Evolutionary conservation across 2,329 filamentous ascomycete genomes (phyloP), one percentile per base, ranked within the genome.

Genomic region (Waltergamsia citrina): DNA sequence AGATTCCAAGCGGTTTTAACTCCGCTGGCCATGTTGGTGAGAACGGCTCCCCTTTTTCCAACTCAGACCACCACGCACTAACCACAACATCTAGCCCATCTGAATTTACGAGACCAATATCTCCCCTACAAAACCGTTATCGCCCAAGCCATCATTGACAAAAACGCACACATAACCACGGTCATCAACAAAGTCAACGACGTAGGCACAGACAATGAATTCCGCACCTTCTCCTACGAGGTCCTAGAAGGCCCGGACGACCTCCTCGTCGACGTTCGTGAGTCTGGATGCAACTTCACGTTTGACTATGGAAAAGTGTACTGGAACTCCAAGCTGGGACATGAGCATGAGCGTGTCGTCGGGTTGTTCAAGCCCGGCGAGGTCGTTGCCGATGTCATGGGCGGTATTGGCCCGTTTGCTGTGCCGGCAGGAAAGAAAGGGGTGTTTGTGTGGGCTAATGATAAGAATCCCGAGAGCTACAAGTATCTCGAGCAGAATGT

Each of bases 251-350:
- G 92, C 0, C 72, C 77, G 1, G 76, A 86, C 46, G 80, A 96
- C 49, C 65, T 95, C 56, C 78, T 88, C 34, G 92, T 98, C 35
- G 75, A 84, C 41, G 72, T 92, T 34, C 76, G 74, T 43, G 87
- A 95, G 60, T 81, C 84, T 47, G 74, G 78, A 40, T 96, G 92
- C 62, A 65, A 70, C n/a, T 98, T 94, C 63, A 69, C 70, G 36
- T 96, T 98, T 57, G 85, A 98, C 63, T 98, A 94, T 57, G 76
- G 83, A 41, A 93, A 93, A 47, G 92, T 98, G 4, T 98, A 98
- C 67, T 98, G 90, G 90, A 98, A 98, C 60, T 87, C 79, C 49
- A 79, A 90, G 45, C 74, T 98, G 11, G 81, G 93, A 49, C 84
- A 78, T 1, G 92, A 98, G 59, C 92, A 98, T 59, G 77, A 81